These are phyloP conservation scores for Jackrogersella multiformis DNA, from an alignment of 495 filamentous ascomycete species.

Conservation along the genomic window DNA sequence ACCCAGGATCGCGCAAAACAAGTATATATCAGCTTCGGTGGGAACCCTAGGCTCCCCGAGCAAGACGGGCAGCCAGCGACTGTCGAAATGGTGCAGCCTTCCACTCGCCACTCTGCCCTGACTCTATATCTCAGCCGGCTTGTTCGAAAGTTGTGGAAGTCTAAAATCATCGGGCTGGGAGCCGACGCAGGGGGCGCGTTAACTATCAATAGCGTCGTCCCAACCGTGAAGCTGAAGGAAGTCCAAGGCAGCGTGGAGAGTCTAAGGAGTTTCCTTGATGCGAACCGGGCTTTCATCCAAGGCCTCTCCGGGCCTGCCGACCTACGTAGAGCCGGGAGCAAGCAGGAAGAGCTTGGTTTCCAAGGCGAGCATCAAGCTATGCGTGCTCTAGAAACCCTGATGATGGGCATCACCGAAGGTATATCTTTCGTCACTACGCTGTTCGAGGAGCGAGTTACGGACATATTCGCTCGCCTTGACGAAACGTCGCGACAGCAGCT, in stretches of 20 bases:
- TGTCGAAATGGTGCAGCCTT: constrained; percentile 84
- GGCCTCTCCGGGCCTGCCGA: constrained; percentile 88
- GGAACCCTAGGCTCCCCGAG: constrained; percentile 79
- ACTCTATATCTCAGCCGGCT: constrained; percentile 87
- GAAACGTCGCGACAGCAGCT: constrained; percentile 72
- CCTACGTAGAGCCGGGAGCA: constrained; percentile 71
- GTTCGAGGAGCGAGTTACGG: constrained; percentile 89
- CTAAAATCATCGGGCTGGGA: constrained; percentile 57
- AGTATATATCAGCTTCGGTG: constrained; percentile 89
- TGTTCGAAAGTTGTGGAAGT: constrained; percentile 85
- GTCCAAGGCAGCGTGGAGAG: constrained; percentile 83
- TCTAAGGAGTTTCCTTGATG: constrained; percentile 80
- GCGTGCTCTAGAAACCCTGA: constrained; percentile 81
- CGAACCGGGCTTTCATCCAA: constrained; percentile 89
- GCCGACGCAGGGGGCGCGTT: constrained; percentile 63
- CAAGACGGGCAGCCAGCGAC: constrained; percentile 69
- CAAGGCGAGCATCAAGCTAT: constrained; percentile 95
- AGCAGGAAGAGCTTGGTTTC: constrained; percentile 87
- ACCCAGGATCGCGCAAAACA: constrained; percentile 84
- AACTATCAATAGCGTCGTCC: constrained; percentile 68
- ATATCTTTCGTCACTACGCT: constrained; percentile 94
- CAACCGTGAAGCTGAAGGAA: constrained; percentile 69
- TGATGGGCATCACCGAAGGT: constrained; percentile 89
- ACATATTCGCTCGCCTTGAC: constrained; percentile 85
- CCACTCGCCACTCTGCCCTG: constrained; percentile 87